Base-by-base conservation (phyloP, 805 yeast genomes). In the Isabelozyma gotoi region DNA sequence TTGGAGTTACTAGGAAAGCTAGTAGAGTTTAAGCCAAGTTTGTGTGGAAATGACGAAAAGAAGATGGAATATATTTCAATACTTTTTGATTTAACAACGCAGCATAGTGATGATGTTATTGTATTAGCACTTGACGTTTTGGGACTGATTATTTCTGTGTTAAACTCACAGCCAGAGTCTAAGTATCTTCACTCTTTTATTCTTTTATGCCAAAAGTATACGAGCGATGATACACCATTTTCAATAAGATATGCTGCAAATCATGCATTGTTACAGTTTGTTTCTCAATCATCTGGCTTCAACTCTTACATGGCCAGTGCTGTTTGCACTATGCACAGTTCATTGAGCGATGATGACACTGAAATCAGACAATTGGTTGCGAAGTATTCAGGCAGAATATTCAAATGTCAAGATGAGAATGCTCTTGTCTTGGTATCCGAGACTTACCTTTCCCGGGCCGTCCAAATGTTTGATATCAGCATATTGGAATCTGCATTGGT, bases 281-380 rank as follows among this genome's bases (percentile, higher is more conserved):
- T 41, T 56, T 10, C 7, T 15, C 7, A 36, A 14, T 16, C 21
- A 5, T 11, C 38, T 11, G 21, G 38, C 16, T 16, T 39, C 50
- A 36, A 41, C 53, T 0, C 19, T 16, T 33, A 42, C 29, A 32
- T 34, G 36, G 45, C 46, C 20, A 42, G 11, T 65, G 49, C 62
- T 43, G 29, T 53, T 10, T 42, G 65, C 33, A 44, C 49, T 33
- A 40, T 74, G 0, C 70, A 68, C 45, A 56, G 62, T 11, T 72
- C 66, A 47, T 56, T 84, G 18, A 63, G 64, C 41, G 96, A 88
- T 60, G 96, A 88, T 53, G 92, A 85, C 51, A 78, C 71, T 10
- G 80, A 74, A 11, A 63, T 86, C 5, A 67, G 95, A 44, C 60
- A 63, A 1, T 14, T 52, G 2, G 76, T 87, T 0, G 68, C 87